Evolutionary conservation across 495 filamentous ascomycete species (phyloP), one percentile per base, ranked within the genome.

Genomic region (Annulohypoxylon moriforme): DNA sequence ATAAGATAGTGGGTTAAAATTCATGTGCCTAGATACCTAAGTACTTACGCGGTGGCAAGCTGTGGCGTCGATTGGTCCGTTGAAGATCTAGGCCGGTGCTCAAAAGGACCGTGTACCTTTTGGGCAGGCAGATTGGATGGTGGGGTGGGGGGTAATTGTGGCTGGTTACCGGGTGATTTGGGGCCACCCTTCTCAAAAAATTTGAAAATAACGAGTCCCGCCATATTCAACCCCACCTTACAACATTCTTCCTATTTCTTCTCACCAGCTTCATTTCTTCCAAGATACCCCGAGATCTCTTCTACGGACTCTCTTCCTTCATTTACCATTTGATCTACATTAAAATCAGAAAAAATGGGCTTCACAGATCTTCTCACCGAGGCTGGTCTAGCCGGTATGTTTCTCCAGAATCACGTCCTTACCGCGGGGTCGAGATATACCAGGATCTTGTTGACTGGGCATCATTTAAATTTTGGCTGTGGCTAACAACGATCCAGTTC

Each of bases 291-390:
- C 44, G 50, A 67, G 50, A 58, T 53, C 55, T 36, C 65, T 67
- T 68, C 44, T 65, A 75, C 44, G 60, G 55, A 67, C 46, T 66
- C 40, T 69, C 59, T 58, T 61, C 42, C 65, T 67, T 56, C 60
- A 44, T 59, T 60, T 53, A 40, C 36, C 63, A 44, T 59, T 60
- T 53, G 33, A 59, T 64, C 66, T 50, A 10, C 13, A 59, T 67
- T 66, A 2, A 40, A 59, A 7, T 60, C 69, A 44, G 44, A 16
- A 27, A 75, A 75, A 53, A 99, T 99, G 96, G 96, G 96, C 84
- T 98, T 98, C 89, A 90, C 91, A 73, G 94, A 99, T 85, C 89
- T 99, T 73, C 82, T 92, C 80, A 89, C 91, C 78, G 94, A 96
- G 75, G 87, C 92, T 85, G 94, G 96, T 79, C 86, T 96, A 64